Evolutionary conservation across 1,139 yeast genomes (phyloP), one percentile per base, ranked within the genome.

Genomic region (Yamadazyma songkhlaensis): DNA sequence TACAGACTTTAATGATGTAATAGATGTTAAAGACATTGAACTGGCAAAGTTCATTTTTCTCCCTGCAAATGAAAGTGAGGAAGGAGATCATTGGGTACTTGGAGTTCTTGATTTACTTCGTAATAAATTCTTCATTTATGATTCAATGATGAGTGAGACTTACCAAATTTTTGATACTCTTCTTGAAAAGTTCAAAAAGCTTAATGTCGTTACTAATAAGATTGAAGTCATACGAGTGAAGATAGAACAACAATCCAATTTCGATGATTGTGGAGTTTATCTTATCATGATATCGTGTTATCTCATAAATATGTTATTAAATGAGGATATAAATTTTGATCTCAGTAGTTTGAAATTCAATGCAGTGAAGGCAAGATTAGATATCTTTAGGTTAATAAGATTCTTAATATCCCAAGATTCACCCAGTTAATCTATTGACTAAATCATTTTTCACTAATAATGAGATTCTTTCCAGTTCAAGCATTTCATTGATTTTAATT

Each of bases 1-100:
- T 47, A 60, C 59, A n/a, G 73, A 73, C 0, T 35, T 47, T 15
- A 26, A 27, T 15, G 62, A 59, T 11, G 50, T 67, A 37, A 20
- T 54, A 59, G 9, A 47, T 59, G 14, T 70, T 23, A 53, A 62
- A 9, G 74, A 69, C 9, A 53, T 68, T 40, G 49, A 51, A 17
- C 44, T 50, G 25, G 62, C 59, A 59, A 63, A 57, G 42, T 56
- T 67, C 37, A 54, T 71, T 8, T 69, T 71, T 38, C 43, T 69
- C 7, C 77, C 77, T 1, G 51, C 68, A 21, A 70, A 67, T 40
- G 64, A 60, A 37, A 59, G 67, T 10, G 31, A 37, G 22, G 67
- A 63, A 29, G 77, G 77, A 9, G 74, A 68, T 44, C 77, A 71
- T 47, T 71, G 77, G 77, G 62, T 66, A 1, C 50, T 71, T 21